Evolutionary conservation across 2,329 filamentous ascomycete species (phyloP), one percentile per base, ranked within the genome.

Genomic region (Alternaria conjuncta): DNA sequence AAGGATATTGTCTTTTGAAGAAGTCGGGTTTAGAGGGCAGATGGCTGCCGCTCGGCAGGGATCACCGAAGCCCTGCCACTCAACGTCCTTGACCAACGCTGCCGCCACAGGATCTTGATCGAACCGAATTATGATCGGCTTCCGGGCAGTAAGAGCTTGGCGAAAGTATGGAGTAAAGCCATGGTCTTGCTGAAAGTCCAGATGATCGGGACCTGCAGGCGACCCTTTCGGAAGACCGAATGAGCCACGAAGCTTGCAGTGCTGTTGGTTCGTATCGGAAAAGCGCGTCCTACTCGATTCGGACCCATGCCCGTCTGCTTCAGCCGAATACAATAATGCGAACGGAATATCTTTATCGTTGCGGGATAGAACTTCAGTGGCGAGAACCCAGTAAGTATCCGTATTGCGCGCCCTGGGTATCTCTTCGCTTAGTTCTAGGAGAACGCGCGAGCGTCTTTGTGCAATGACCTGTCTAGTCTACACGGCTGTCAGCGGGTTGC

Each of bases 321-420:
- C 72, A n/a, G 65, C 66, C 3, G 72, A 71, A 25, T 75, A 77
- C 2, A 77, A 67, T 3, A 76, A 53, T 18, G 68, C 71, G 26
- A 74, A 75, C 3, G 73, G 72, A 32, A 71, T 60, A 45, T 75
- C 73, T 60, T 86, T 85, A 65, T 91, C 88, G 74, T 94, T 94
- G 71, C 87, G 89, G 63, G 90, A 87, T 9, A 95, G 83, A 0
- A 90, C 90, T 60, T 86, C 84, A 25, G 88, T 84, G 2, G 93
- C 88, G 65, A 89, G 85, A 1, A 82, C 81, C 92, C 92, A 95
- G 71, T 94, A 94, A 3, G 83, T 84, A 66, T 87, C 87, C 3
- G 93, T 85, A 62, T 90, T 89, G 30, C 89, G 86, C 13, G 92
- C 91, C 20, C 87, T 89, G 86, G 3, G 90, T 92, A 68, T 86